These are phyloP conservation scores for Arabidopsis arenosa DNA, from an alignment of 345 rosid species.

Conservation along the genomic window DNA sequence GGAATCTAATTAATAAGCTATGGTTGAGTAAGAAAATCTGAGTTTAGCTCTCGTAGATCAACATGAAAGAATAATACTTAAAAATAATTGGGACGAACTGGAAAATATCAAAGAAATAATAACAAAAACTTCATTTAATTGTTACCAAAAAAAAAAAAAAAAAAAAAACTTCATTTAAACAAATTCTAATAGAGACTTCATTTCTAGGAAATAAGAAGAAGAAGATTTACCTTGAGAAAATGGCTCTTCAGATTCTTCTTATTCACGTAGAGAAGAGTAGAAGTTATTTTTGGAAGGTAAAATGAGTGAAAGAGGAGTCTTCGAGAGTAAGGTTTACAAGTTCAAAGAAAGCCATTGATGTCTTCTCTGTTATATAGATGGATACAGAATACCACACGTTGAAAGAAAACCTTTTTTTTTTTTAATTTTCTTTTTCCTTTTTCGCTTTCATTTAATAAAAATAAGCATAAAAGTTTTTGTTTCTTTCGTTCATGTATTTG, in stretches of 20 bases:
- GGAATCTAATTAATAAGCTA: neutral
- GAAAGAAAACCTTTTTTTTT: slow-evolving; percentile 2
- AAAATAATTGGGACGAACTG: neutral
- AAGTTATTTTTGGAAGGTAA: neutral
- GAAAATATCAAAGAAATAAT: neutral
- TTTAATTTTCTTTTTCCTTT: neutral
- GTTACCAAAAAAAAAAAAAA: too few species aligned
- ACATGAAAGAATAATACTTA: neutral
- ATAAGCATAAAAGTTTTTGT: slow-evolving; percentile 7
- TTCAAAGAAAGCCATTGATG: slow-evolving; percentile 36
- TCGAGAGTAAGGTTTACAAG: slow-evolving; percentile 41
- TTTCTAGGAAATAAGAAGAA: neutral
- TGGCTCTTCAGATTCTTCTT: slow-evolving; percentile 23
- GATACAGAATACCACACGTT: slow-evolving; percentile 41
- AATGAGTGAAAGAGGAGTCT: slow-evolving; percentile 22
- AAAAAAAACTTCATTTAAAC: neutral
- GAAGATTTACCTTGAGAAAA: slow-evolving; percentile 37
- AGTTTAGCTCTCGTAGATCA: neutral
- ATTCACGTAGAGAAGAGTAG: slow-evolving; percentile 6
- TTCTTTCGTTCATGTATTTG: slow-evolving; percentile 34
- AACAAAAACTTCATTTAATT: neutral
- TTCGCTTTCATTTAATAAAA: slow-evolving; percentile 23
- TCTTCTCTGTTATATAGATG: slow-evolving; percentile 42
- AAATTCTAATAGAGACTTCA: neutral
- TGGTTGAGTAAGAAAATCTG: neutral